These are phyloP conservation scores for Pleurotus salmoneostramineus DNA, from an alignment of 768 basidiomycete genomes.

Conservation along the genomic window DNA sequence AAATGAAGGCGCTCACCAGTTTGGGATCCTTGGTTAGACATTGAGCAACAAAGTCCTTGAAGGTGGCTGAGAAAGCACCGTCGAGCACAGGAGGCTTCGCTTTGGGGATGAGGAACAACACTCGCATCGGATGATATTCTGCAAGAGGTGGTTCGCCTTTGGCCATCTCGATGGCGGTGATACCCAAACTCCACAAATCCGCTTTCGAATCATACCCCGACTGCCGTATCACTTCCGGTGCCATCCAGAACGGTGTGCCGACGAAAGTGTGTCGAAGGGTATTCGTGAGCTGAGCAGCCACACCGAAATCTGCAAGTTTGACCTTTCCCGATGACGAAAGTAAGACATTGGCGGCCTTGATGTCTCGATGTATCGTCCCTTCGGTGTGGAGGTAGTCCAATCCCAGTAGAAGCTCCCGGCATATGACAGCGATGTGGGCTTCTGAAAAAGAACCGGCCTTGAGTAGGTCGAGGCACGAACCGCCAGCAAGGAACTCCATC, in stretches of 20 bases:
- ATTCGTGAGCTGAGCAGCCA: slow-evolving; percentile 93
- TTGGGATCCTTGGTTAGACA: slow-evolving; percentile 93
- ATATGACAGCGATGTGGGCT: slow-evolving; percentile 91
- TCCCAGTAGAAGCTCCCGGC: slow-evolving; percentile 88
- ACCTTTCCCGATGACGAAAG: slow-evolving; percentile 89
- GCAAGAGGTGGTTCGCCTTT: slow-evolving; percentile 95
- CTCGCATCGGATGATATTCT: slow-evolving; percentile 98
- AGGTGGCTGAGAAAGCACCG: slow-evolving; percentile 76
- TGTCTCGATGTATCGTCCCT: slow-evolving; percentile 96
- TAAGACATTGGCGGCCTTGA: slow-evolving; percentile 96
- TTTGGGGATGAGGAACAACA: slow-evolving; percentile 96
- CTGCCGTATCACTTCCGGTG: slow-evolving; percentile 96
- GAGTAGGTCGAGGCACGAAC: slow-evolving; percentile 95
- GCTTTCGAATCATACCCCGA: slow-evolving; percentile 95
- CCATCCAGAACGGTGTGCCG: slow-evolving; percentile 98
- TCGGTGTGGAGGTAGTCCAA: slow-evolving; percentile 96
- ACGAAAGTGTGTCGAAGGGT: slow-evolving; percentile 97
- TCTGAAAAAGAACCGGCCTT: slow-evolving; percentile 91
- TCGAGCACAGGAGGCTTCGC: slow-evolving; percentile 91
- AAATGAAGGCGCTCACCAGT: slow-evolving; percentile 42
- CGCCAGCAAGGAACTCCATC: slow-evolving; percentile 98
- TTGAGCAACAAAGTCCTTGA: slow-evolving; percentile 89
- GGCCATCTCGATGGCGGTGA: slow-evolving; percentile 98
- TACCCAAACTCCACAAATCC: slow-evolving; percentile 97
- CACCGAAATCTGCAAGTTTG: slow-evolving; percentile 98